These are phyloP conservation scores for Nicotiana attenuata DNA, from an alignment of 257 asterid species.

Conservation along the genomic window DNA sequence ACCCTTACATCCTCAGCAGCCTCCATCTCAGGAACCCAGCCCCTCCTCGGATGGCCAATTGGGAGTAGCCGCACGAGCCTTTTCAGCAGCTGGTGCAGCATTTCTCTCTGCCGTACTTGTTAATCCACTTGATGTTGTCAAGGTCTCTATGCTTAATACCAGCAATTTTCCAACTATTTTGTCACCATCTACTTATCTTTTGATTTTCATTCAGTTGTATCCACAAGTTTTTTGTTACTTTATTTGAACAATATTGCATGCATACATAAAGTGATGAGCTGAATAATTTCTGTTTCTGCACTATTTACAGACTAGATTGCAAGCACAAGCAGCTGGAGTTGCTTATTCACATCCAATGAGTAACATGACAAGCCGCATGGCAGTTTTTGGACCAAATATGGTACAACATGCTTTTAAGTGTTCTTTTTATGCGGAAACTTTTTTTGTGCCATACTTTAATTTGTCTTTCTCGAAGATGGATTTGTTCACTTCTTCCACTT, in stretches of 20 bases:
- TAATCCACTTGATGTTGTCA: conserved; percentile 87
- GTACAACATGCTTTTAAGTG: conserved; percentile 24
- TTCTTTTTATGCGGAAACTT: background rate
- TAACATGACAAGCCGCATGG: conserved; percentile 83
- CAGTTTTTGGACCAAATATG: conserved; percentile 89
- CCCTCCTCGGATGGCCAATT: conserved; percentile 27
- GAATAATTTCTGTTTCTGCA: conserved; percentile 8
- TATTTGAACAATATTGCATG: background rate
- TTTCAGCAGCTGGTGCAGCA: conserved; percentile 95
- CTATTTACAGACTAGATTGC: conserved; percentile 72
- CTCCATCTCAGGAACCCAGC: conserved; percentile 14
- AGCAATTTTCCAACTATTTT: background rate
- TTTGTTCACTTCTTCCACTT: background rate
- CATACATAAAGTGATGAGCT: background rate
- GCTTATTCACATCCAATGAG: conserved; percentile 81
- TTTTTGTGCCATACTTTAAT: background rate
- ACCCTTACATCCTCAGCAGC: conserved; percentile 27
- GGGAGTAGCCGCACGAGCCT: conserved; percentile 54
- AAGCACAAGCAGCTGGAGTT: conserved; percentile 96
- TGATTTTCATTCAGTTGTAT: background rate
- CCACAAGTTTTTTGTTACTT: background rate
- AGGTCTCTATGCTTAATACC: conserved; percentile 38
- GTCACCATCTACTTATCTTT: background rate
- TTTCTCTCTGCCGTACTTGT: conserved; percentile 79
- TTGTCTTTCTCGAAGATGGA: background rate